These are phyloP conservation scores for Xerocomus tenax DNA, from an alignment of 1,284 basidiomycete genomes.

Conservation along the genomic window DNA sequence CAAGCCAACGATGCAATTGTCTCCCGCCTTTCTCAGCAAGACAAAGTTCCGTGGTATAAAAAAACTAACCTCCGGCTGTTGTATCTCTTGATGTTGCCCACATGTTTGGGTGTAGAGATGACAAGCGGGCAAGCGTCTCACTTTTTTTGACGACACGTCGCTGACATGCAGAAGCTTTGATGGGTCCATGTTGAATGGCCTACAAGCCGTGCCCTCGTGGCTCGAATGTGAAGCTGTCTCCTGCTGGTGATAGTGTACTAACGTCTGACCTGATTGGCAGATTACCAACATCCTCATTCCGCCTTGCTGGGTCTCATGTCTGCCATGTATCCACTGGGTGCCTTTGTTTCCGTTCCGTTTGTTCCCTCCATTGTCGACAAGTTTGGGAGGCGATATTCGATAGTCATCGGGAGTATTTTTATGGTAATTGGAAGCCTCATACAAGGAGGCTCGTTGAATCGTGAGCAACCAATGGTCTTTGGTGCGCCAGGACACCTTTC, in stretches of 20 bases:
- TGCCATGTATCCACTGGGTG: slow-evolving; percentile 13
- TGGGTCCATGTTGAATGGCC: background rate
- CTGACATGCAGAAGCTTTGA: background rate
- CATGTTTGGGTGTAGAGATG: background rate
- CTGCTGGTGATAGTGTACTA: background rate
- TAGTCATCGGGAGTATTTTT: slow-evolving; percentile 12
- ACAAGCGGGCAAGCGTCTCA: background rate
- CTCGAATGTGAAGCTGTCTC: background rate
- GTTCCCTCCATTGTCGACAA: slow-evolving; percentile 10
- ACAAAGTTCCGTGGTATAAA: slow-evolving; percentile 1
- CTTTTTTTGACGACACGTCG: too few species aligned
- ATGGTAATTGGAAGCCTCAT: slow-evolving; percentile 12
- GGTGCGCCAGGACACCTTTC: background rate
- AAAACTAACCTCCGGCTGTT: slow-evolving; percentile 2
- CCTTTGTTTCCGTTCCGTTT: slow-evolving; percentile 13
- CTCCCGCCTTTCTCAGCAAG: slow-evolving; percentile 4
- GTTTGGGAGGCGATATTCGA: slow-evolving; percentile 16
- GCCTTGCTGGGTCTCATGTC: slow-evolving; percentile 16
- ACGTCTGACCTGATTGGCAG: background rate
- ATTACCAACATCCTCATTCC: slow-evolving; percentile 15
- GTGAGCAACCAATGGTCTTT: slow-evolving; percentile 6
- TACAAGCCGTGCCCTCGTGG: slow-evolving; percentile 1
- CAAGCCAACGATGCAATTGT: background rate
- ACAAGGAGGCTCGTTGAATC: slow-evolving; percentile 16
- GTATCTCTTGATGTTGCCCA: slow-evolving; percentile 2